Percentiles rank a stretch among this genome's conserved stretches.
Evolutionary conservation across 2,329 filamentous ascomycete species (phyloP).

Genomic region (Hypoxylon sp.): DNA sequence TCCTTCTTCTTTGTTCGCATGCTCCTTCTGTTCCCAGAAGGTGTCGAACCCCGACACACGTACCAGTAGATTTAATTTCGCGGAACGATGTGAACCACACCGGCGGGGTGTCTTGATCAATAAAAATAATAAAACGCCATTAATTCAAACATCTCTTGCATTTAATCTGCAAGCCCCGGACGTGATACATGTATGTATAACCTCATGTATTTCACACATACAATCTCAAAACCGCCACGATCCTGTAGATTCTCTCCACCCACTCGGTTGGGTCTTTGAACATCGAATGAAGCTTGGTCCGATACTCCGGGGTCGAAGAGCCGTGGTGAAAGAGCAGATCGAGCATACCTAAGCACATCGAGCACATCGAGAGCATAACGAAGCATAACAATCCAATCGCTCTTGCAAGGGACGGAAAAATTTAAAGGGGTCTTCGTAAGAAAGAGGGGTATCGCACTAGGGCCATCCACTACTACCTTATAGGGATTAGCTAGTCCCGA

Average conservation of each 20-base stretch:
- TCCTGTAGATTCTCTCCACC: conserved; percentile 8
- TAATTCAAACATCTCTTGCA: conserved; percentile 11
- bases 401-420: conserved; percentile 21
- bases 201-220: conserved; percentile 12
- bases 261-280: conserved; percentile 3
- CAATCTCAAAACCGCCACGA: background rate
- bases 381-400: too few species aligned
- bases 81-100: conserved; percentile 13
- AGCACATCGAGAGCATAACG: background rate
- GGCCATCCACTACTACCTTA: conserved; percentile 29
- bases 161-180: conserved; percentile 27
- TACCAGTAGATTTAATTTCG: conserved; percentile 23
- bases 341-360: background rate
- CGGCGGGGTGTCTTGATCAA: conserved; percentile 34
- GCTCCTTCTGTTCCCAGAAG: conserved; percentile 41
- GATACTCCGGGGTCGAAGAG: background rate
- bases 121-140: conserved; percentile 3
- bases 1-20: conserved; percentile 31
- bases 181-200: conserved; percentile 4
- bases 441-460: conserved; percentile 41
- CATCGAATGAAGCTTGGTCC: conserved; percentile 1
- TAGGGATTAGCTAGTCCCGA: conserved; percentile 16
- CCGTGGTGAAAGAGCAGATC: conserved; percentile 5
- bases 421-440: conserved; percentile 36
- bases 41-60: conserved; percentile 24